Evolutionary conservation across 495 filamentous ascomycete species (phyloP).

Genomic region (Aspergillus avenaceus): DNA sequence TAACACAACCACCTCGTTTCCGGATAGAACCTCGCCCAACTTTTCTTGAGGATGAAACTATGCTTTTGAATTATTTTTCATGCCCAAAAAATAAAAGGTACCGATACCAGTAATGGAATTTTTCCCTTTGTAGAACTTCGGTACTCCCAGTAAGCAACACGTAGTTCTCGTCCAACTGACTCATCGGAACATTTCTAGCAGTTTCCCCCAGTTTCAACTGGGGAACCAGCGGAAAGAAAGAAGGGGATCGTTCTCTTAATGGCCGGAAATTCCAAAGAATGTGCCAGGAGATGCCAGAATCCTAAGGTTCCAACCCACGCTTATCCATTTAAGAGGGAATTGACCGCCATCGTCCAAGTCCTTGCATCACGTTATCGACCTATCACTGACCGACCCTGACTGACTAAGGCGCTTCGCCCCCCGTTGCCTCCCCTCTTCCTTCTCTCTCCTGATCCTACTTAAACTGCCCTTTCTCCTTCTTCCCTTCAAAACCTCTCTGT

Average conservation of each 20-base stretch:
- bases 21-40: background rate
- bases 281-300: conserved; percentile 15
- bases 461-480: conserved; percentile 20
- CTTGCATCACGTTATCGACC: conserved; percentile 33
- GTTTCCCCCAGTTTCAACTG: conserved; percentile 5
- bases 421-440: conserved; percentile 23
- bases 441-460: conserved; percentile 21
- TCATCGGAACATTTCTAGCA: conserved; percentile 11
- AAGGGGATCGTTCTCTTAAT: conserved; percentile 11
- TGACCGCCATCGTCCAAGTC: conserved; percentile 18
- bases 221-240: conserved; percentile 1
- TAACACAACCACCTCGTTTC: background rate
- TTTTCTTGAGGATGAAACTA: no score
- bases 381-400: conserved; percentile 25
- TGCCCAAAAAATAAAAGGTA: no score
- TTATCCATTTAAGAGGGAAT: background rate
- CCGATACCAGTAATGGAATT: no score
- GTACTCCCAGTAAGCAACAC: no score
- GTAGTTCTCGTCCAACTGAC: background rate
- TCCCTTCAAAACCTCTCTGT: conserved; percentile 3
- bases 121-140: no score
- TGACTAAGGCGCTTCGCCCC: conserved; percentile 41
- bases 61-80: no score
- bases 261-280: conserved; percentile 10
- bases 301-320: background rate